phyloP scores from a whole-genome alignment of 495 filamentous ascomycete genomes.

The Filosporella fistucella region DNA sequence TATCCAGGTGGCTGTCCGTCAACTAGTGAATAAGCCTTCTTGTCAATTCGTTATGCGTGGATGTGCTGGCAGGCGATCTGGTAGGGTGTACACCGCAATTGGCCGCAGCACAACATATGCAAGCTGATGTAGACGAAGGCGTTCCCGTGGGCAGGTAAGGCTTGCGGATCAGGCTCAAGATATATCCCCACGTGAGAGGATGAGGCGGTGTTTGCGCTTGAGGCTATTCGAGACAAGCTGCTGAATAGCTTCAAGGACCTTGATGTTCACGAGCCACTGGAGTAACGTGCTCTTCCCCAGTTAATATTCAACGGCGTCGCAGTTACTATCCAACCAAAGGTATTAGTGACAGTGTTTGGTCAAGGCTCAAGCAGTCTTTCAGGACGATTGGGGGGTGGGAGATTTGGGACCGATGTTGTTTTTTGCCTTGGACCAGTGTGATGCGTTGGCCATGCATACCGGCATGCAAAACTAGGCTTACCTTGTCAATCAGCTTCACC shows the following conservation, averaged over 20 bases:
- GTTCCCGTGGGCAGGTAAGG: conserved; percentile 20
- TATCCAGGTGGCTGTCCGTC: conserved; percentile 24
- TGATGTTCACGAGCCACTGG: conserved; percentile 26
- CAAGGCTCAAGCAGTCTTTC: conserved; percentile 10
- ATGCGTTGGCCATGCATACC: conserved; percentile 25
- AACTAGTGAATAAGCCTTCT: conserved; percentile 21
- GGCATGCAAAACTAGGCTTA: conserved; percentile 25
- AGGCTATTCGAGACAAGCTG: conserved; percentile 27
- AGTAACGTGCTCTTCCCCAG: conserved; percentile 27
- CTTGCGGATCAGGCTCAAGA: conserved; percentile 22
- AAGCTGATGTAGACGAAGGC: conserved; percentile 51
- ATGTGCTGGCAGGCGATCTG: conserved; percentile 54
- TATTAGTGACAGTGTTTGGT: conserved; percentile 35
- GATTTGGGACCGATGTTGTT: conserved; percentile 16
- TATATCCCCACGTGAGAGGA: conserved; percentile 21
- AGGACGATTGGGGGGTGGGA: conserved; percentile 21
- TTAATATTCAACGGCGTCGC: conserved; percentile 30
- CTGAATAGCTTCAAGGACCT: conserved; percentile 22
- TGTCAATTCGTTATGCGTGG: conserved; percentile 53
- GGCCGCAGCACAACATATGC: conserved; percentile 54
- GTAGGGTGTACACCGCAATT: conserved; percentile 41
- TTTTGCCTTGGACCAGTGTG: conserved; percentile 23
- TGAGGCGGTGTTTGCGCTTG: conserved; percentile 22
- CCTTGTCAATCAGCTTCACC: conserved; percentile 24
- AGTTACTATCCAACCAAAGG: conserved; percentile 41